Conservation (phyloP, 1,139 yeast species). For the Arxiozyma slooffiae region DNA sequence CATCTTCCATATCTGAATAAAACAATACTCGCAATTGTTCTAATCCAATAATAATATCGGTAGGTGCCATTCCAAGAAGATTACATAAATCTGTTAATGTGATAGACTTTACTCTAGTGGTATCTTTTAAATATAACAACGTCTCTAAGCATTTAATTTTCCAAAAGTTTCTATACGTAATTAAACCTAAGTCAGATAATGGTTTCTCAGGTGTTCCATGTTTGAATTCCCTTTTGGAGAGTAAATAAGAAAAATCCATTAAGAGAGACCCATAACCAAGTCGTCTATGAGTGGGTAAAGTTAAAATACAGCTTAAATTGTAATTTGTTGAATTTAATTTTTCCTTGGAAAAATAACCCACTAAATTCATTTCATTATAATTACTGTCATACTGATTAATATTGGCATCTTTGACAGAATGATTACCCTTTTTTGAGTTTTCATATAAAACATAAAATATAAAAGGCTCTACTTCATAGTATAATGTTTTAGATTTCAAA, state of each 20-base stretch:
- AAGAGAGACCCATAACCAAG: constrained; percentile 83
- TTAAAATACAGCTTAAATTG: constrained; percentile 82
- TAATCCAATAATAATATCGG: constrained; percentile 79
- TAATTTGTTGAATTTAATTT: constrained; percentile 64
- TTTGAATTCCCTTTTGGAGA: constrained; percentile 64
- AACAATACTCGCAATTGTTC: constrained; percentile 60
- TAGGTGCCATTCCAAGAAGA: constrained; percentile 75
- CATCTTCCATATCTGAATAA: constrained; percentile 15
- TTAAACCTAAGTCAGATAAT: constrained; percentile 70
- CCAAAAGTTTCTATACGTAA: constrained; percentile 88
- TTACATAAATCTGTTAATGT: constrained; percentile 55
- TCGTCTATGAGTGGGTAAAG: constrained; percentile 79
- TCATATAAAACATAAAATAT: constrained; percentile 75
- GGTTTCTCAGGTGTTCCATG: constrained; percentile 96
- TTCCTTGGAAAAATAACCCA: constrained; percentile 90
- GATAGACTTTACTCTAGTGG: constrained; percentile 18
- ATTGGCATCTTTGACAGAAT: too few relatives aligned
- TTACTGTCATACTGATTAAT: not conserved
- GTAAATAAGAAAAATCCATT: constrained; percentile 79
- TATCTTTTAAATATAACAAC: constrained; percentile 22
- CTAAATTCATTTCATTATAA: constrained; percentile 42
- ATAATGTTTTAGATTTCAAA: constrained; percentile 79
- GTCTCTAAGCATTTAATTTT: constrained; percentile 44
- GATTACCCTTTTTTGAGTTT: constrained; percentile 36
- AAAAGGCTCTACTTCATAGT: constrained; percentile 93